Conservation (phyloP, 1,284 basidiomycete species). For the Fereydounia khargensis region DNA sequence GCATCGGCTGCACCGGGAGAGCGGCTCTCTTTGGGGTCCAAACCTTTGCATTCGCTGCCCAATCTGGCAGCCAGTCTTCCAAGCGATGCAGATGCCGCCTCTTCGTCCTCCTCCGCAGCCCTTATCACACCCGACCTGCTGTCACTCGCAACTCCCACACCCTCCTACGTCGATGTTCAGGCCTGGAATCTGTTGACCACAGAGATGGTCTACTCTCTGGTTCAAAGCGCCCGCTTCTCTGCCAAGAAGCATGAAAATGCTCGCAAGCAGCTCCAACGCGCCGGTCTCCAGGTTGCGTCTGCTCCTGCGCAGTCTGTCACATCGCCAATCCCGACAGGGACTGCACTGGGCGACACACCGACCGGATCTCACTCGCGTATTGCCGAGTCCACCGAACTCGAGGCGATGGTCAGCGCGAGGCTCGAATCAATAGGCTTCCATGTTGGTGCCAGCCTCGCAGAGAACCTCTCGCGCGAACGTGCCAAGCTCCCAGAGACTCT, state of each 20-base stretch:
- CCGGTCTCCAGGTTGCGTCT: background rate
- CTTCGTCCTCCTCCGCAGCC: conserved; percentile 5
- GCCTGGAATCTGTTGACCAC: conserved; percentile 82
- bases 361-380: conserved; percentile 11
- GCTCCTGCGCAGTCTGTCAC: too few species aligned
- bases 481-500: conserved; percentile 76
- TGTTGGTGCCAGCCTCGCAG: conserved; percentile 79
- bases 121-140: conserved; percentile 43
- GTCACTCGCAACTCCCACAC: conserved; percentile 56
- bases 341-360: too few species aligned
- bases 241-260: conserved; percentile 61
- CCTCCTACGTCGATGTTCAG: conserved; percentile 67
- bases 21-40: conserved; percentile 18
- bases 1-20: conserved; percentile 9
- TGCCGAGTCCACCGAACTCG: conserved; percentile 61
- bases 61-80: conserved; percentile 3
- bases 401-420: conserved; percentile 68
- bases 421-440: conserved; percentile 81
- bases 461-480: conserved; percentile 74
- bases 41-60: conserved; percentile 26
- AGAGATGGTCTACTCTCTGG: conserved; percentile 62
- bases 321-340: too few species aligned
- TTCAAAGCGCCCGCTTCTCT: conserved; percentile 37
- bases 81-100: conserved; percentile 3
- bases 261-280: conserved; percentile 56